These are phyloP conservation scores for Ceriops zippeliana DNA, from an alignment of 345 rosid genomes.

Conservation along the genomic window DNA sequence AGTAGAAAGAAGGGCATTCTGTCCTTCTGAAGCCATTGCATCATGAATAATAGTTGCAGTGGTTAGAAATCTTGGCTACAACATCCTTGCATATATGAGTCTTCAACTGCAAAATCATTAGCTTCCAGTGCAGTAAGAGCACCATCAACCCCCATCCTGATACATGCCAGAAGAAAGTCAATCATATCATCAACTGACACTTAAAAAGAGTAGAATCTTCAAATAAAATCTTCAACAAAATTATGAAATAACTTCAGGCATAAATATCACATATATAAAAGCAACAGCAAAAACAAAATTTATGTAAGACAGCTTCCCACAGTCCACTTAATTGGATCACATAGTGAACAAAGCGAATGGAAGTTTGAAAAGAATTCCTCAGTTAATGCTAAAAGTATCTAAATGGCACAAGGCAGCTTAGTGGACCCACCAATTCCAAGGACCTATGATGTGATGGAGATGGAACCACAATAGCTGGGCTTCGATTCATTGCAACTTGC, in stretches of 20 bases:
- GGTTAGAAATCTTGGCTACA: constrained; percentile 2
- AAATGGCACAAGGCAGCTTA: background rate
- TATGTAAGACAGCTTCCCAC: constrained; percentile 6
- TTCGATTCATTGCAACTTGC: constrained; percentile 33
- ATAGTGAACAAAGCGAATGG: constrained; percentile 7
- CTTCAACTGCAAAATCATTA: constrained; percentile 1
- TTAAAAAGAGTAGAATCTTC: background rate
- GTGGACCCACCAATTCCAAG: constrained; percentile 31
- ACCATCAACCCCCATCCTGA: constrained; percentile 35
- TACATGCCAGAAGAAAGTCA: constrained; percentile 2
- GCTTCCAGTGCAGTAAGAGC: background rate
- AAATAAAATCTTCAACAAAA: background rate
- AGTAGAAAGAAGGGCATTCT: constrained; percentile 8
- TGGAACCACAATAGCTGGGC: constrained; percentile 41
- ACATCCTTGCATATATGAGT: constrained; percentile 14
- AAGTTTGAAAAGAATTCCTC: background rate
- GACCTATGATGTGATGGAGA: constrained; percentile 32
- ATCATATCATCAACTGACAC: background rate
- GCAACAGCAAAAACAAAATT: constrained; percentile 6
- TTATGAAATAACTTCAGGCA: background rate
- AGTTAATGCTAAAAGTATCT: background rate
- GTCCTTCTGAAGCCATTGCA: constrained; percentile 12
- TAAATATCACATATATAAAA: background rate
- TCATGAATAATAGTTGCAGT: constrained; percentile 1
- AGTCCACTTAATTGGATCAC: constrained; percentile 3